phyloP scores from a whole-genome alignment of 129 eudicot species.

The Pittosporum tobira region DNA sequence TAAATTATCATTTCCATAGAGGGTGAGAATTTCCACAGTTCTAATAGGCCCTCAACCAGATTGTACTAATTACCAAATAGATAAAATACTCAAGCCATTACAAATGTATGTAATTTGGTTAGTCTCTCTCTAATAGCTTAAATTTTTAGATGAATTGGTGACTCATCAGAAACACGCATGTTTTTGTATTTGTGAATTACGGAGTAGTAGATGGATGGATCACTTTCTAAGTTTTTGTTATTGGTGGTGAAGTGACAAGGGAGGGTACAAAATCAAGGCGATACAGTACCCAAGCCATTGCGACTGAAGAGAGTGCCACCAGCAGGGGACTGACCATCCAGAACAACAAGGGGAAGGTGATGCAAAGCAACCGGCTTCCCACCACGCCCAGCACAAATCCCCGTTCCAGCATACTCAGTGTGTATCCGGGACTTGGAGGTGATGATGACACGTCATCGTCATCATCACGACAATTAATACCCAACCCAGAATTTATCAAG shows the following conservation, averaged over 20 bases:
- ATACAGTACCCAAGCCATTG: conserved; percentile 55
- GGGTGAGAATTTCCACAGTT: too few species aligned
- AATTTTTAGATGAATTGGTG: too few species aligned
- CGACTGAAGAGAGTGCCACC: conserved; percentile 49
- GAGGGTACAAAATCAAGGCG: conserved; percentile 47
- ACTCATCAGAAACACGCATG: too few species aligned
- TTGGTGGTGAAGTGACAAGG: conserved; percentile 1
- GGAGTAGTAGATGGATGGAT: too few species aligned
- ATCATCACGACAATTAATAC: conserved; percentile 26
- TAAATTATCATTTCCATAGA: too few species aligned
- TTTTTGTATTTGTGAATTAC: too few species aligned
- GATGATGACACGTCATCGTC: conserved; percentile 14
- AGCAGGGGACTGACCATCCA: conserved; percentile 83
- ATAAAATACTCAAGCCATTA: too few species aligned
- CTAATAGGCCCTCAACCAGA: too few species aligned
- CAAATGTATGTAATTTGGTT: too few species aligned
- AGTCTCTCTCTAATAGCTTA: too few species aligned
- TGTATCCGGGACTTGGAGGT: conserved; percentile 27
- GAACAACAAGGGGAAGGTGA: conserved; percentile 45
- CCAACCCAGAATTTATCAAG: conserved; percentile 56
- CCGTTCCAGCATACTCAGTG: conserved; percentile 49
- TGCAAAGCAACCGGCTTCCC: conserved; percentile 67
- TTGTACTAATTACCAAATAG: too few species aligned
- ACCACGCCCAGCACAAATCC: conserved; percentile 63
- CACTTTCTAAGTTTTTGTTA: too few species aligned